Percentiles rank a stretch among this genome's conserved stretches.
phyloP scores from a whole-genome alignment of 441 rosid genomes.

The Breynia disticha region DNA sequence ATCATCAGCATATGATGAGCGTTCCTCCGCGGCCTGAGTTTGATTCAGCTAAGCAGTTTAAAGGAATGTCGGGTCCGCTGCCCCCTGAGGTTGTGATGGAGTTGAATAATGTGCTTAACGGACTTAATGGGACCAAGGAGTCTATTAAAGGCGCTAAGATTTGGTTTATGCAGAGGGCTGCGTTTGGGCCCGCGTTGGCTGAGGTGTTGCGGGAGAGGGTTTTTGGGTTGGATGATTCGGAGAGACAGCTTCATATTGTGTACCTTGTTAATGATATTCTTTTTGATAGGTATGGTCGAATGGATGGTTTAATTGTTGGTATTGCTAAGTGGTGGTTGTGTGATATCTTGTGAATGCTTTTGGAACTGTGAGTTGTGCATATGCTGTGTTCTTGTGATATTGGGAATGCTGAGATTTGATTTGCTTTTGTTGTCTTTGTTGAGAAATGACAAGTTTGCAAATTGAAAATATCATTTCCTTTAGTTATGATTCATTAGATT shows the following conservation, averaged over 20 bases:
- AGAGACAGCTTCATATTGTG: conserved; percentile 84
- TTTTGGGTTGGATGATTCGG: conserved; percentile 73
- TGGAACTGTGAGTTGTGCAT: too few species aligned
- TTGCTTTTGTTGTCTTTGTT: too few species aligned
- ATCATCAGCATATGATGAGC: conserved; percentile 54
- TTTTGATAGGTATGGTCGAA: conserved; percentile 66
- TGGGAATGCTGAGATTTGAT: too few species aligned
- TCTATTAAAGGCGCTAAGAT: conserved; percentile 94
- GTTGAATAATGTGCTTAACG: conserved; percentile 56
- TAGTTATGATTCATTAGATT: too few species aligned
- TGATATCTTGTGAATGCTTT: background rate
- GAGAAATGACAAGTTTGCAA: too few species aligned
- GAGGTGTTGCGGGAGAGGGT: conserved; percentile 84
- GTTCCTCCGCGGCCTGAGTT: conserved; percentile 58
- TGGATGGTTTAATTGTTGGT: conserved; percentile 8
- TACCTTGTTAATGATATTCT: conserved; percentile 95
- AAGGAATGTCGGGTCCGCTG: conserved; percentile 72
- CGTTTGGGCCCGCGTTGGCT: conserved; percentile 87
- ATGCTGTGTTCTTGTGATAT: too few species aligned
- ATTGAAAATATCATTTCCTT: too few species aligned
- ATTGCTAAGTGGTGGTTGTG: background rate
- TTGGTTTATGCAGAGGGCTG: conserved; percentile 98
- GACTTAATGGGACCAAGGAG: conserved; percentile 91
- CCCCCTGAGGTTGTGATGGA: conserved; percentile 85
- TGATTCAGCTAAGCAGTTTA: conserved; percentile 60